A percentile compares a stretch with the other conserved stretches of the same genome.
Conservation (phyloP, 2,329 filamentous ascomycete species). For the Drechslera avenae region DNA sequence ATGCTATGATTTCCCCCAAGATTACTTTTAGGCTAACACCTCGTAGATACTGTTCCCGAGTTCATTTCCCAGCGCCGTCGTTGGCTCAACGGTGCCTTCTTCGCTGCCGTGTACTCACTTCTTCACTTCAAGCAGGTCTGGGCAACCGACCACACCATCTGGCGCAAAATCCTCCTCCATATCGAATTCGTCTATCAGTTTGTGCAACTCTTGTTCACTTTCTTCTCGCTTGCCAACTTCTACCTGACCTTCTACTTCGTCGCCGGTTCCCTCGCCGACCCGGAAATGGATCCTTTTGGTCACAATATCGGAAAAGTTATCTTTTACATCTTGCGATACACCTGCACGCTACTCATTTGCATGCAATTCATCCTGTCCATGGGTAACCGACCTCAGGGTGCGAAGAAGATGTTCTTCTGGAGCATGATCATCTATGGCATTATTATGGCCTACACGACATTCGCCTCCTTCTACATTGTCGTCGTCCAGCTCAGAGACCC, state of each 20-base stretch:
- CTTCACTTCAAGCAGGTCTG: conserved; percentile 95
- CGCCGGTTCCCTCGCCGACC: conserved; percentile 83
- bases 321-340: conserved; percentile 85
- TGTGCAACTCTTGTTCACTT: conserved; percentile 90
- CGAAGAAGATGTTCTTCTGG: conserved; percentile 84
- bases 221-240: conserved; percentile 98
- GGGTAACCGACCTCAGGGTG: conserved; percentile 93
- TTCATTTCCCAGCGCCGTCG: conserved; percentile 95
- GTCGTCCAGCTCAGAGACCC: conserved; percentile 72
- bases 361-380: conserved; percentile 96
- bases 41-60: conserved; percentile 82
- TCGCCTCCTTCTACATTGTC: conserved; percentile 87
- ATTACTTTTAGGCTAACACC: conserved; percentile 10
- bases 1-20: background rate
- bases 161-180: conserved; percentile 88
- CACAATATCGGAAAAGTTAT: conserved; percentile 83
- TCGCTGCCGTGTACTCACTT: conserved; percentile 95
- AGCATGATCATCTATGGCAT: conserved; percentile 89
- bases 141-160: conserved; percentile 86
- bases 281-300: conserved; percentile 84
- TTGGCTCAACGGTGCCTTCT: conserved; percentile 99
- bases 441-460: conserved; percentile 96
- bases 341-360: conserved; percentile 83
- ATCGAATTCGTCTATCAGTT: conserved; percentile 97
- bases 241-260: conserved; percentile 99